phyloP scores from a whole-genome alignment of 441 rosid species.

The Brassica balearica region DNA sequence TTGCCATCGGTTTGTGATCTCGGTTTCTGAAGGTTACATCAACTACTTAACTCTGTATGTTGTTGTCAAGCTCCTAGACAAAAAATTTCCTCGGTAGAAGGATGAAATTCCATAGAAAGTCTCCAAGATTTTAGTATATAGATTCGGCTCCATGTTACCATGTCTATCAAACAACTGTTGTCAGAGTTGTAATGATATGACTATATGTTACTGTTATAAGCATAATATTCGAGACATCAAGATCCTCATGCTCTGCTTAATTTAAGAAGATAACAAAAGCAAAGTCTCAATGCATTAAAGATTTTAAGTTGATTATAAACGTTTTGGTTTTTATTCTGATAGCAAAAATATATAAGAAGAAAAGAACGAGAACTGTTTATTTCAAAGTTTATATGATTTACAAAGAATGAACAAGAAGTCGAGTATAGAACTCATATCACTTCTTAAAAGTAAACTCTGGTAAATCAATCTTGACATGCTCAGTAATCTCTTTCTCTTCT shows the following conservation, averaged over 20 bases:
- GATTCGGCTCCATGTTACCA: no score
- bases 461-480: constrained; percentile 46
- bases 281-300: background rate
- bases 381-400: constrained; percentile 22
- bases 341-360: background rate
- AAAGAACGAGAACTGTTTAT: constrained; percentile 12
- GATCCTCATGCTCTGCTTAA: constrained; percentile 1
- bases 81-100: constrained; percentile 6
- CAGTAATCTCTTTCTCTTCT: constrained; percentile 31
- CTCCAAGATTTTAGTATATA: constrained; percentile 12
- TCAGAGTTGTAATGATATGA: no score
- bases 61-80: background rate
- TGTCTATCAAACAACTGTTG: background rate
- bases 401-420: constrained; percentile 37
- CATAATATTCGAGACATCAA: constrained; percentile 14
- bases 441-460: constrained; percentile 57
- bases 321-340: background rate
- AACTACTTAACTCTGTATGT: constrained; percentile 46
- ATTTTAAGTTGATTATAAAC: background rate
- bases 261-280: background rate
- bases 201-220: constrained; percentile 5
- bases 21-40: constrained; percentile 55
- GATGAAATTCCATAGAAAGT: constrained; percentile 17
- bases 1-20: constrained; percentile 61
- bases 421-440: constrained; percentile 27